Percentiles rank a stretch among this genome's conserved stretches.
Conservation (phyloP, 768 basidiomycete species). For the Suillus tomentosus region DNA sequence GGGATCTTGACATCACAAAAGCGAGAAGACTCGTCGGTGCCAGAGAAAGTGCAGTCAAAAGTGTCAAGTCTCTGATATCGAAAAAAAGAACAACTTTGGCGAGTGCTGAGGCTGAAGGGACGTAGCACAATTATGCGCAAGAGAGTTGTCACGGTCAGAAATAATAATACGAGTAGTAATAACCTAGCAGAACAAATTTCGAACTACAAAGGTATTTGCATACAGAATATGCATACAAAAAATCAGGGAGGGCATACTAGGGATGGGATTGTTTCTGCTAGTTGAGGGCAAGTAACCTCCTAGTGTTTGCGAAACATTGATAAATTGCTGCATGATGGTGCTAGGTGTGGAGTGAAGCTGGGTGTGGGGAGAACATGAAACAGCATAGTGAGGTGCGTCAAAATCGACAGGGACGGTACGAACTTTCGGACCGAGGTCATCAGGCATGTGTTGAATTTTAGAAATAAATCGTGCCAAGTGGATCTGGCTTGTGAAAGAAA, state of each 20-base stretch:
- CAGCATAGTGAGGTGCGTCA: neutral
- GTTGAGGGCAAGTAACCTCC: neutral
- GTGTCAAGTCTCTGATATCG: constrained; percentile 56
- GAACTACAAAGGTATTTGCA: neutral
- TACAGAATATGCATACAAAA: neutral
- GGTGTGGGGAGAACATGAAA: neutral
- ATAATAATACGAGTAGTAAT: neutral
- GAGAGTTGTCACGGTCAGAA: neutral
- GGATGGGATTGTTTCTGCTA: neutral
- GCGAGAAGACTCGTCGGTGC: constrained; percentile 69
- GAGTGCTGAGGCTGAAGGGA: neutral
- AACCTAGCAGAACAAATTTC: neutral
- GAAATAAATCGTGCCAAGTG: neutral
- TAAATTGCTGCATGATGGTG: no score
- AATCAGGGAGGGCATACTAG: neutral
- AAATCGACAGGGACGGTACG: neutral
- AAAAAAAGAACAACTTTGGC: constrained; percentile 30
- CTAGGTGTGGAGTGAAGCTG: neutral
- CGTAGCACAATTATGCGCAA: neutral
- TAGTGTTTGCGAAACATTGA: neutral
- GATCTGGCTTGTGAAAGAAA: neutral
- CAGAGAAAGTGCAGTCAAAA: constrained; percentile 66
- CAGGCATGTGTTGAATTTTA: no score
- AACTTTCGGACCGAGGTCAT: neutral
- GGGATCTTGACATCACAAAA: constrained; percentile 55